Evolutionary conservation across 768 basidiomycete genomes (phyloP).

Genomic region (Suillus occidentalis): DNA sequence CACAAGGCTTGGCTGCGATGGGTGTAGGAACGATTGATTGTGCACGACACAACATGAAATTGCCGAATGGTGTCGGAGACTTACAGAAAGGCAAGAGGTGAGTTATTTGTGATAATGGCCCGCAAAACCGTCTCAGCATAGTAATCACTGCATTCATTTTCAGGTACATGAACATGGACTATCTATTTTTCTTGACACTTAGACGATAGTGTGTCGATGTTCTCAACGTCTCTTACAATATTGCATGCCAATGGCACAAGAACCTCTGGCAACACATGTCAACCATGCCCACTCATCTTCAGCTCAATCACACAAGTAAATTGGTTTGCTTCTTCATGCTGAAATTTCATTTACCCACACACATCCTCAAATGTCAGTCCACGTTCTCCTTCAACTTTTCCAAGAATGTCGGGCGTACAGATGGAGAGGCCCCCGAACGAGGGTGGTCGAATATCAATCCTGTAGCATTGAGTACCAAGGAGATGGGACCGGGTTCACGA

Average conservation of each 20-base stretch:
- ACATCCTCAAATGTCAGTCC: slow-evolving; percentile 15
- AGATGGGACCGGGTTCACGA: too few relatives aligned
- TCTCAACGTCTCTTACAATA: too few relatives aligned
- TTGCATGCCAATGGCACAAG: too few relatives aligned
- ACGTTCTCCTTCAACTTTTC: background rate
- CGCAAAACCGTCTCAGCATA: background rate
- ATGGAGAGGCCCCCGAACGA: too few relatives aligned
- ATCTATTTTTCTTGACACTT: background rate
- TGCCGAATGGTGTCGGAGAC: background rate
- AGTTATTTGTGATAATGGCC: background rate
- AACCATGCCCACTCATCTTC: background rate
- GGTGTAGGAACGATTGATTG: slow-evolving; percentile 32
- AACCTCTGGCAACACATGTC: background rate
- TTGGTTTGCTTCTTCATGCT: slow-evolving; percentile 14
- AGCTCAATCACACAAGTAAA: background rate
- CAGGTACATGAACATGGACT: background rate
- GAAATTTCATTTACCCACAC: slow-evolving; percentile 21
- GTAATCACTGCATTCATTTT: background rate
- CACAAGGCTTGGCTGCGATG: slow-evolving; percentile 19
- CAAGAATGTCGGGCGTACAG: too few relatives aligned
- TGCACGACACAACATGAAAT: slow-evolving; percentile 17
- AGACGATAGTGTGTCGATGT: too few relatives aligned
- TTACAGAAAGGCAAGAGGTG: background rate
- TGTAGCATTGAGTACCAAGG: too few relatives aligned
- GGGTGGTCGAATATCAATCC: too few relatives aligned